Percentiles rank a stretch among this genome's conserved stretches.
Conservation (phyloP, 2,329 filamentous ascomycete genomes). For the Clonostachys solani region DNA sequence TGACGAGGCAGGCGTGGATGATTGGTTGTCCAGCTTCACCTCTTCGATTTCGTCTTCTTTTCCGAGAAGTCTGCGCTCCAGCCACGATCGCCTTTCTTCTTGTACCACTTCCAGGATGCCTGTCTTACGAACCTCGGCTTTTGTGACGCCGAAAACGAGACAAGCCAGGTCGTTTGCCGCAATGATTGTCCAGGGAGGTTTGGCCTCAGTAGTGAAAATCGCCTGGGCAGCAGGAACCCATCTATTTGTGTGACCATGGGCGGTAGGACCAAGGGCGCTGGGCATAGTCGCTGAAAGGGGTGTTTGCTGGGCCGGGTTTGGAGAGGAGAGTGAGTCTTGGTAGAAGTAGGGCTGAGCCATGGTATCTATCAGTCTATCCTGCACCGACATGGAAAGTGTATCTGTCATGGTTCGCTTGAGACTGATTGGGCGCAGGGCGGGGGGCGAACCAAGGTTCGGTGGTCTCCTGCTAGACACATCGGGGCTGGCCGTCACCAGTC, state of each 20-base stretch:
- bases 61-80: constrained; percentile 75
- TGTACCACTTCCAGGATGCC: constrained; percentile 94
- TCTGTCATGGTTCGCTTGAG: constrained; percentile 90
- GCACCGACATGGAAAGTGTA: constrained; percentile 66
- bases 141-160: constrained; percentile 98
- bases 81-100: constrained; percentile 82
- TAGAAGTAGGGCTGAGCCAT: constrained; percentile 74
- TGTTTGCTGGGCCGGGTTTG: constrained; percentile 31
- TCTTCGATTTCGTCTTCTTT: constrained; percentile 28
- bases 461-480: constrained; percentile 46
- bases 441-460: constrained; percentile 30
- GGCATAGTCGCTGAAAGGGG: constrained; percentile 35
- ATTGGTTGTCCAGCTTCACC: constrained; percentile 22
- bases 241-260: constrained; percentile 86
- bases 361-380: constrained; percentile 80
- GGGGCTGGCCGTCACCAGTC: constrained; percentile 46
- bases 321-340: constrained; percentile 34
- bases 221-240: constrained; percentile 91
- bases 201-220: constrained; percentile 93
- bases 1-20: constrained; percentile 28
- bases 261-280: constrained; percentile 46
- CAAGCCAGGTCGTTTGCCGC: constrained; percentile 96
- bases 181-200: constrained; percentile 90
- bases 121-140: constrained; percentile 88
- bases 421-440: constrained; percentile 55